A percentile compares a stretch with the other conserved stretches of the same genome.
These are phyloP conservation scores for Penicillium sp. DNA, from an alignment of 2,329 filamentous ascomycete genomes.

Conservation along the genomic window DNA sequence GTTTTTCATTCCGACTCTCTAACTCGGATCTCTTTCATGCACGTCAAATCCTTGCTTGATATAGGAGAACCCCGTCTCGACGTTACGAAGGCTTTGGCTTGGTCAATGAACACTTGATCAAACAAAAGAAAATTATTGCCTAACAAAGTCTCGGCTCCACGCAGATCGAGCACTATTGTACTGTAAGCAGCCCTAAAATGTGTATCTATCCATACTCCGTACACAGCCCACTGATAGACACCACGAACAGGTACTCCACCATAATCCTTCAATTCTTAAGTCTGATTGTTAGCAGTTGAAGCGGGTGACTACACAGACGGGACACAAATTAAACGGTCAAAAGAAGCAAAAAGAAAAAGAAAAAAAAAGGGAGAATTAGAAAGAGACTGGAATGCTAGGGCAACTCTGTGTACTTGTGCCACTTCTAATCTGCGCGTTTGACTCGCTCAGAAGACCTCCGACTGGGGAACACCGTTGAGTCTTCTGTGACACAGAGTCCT, in stretches of 20 bases:
- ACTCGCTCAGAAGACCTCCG: conserved; percentile 2
- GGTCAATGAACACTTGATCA: neutral
- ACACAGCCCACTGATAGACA: neutral
- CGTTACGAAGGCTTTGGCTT: neutral
- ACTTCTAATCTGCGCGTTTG: conserved; percentile 2
- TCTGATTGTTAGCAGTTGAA: neutral
- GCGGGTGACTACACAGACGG: conserved; percentile 3
- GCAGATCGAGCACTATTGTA: conserved; percentile 19
- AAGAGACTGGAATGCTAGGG: neutral
- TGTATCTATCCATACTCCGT: neutral
- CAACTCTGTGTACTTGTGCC: conserved; percentile 2
- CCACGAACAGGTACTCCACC: neutral
- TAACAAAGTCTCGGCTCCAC: neutral
- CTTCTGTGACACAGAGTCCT: conserved; percentile 1
- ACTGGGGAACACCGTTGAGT: neutral
- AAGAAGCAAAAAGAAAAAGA: conserved; percentile 6
- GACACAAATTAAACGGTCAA: conserved; percentile 8
- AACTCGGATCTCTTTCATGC: neutral
- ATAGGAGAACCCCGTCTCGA: neutral
- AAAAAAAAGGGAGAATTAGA: neutral
- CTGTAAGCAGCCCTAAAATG: conserved; percentile 15
- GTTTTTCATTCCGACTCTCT: neutral
- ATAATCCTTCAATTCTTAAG: neutral
- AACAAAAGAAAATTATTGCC: neutral
- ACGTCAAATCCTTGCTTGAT: neutral